Evolutionary conservation across 257 asterid species (phyloP).

Genomic region (Solanum raphanifolium): DNA sequence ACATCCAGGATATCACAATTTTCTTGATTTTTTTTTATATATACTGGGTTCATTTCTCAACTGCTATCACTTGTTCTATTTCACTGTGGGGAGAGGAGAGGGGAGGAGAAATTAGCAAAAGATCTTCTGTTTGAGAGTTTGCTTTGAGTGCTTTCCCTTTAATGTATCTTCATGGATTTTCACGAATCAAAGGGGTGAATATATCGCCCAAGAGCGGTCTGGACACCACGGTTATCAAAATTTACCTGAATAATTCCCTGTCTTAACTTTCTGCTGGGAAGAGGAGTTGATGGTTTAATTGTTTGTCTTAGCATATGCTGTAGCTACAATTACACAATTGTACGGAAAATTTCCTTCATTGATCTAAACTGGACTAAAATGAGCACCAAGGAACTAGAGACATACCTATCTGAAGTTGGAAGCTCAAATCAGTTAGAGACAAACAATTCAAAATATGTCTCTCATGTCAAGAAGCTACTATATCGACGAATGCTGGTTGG

Average conservation of each 20-base stretch:
- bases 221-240: background rate
- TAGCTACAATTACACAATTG: background rate
- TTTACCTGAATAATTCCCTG: background rate
- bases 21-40: background rate
- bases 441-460: conserved; percentile 24
- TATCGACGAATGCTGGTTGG: conserved; percentile 59
- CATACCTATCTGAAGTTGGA: background rate
- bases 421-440: conserved; percentile 21
- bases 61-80: background rate
- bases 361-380: background rate
- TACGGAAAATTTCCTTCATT: background rate
- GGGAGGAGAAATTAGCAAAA: background rate
- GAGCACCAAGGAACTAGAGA: background rate
- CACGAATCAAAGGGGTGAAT: background rate
- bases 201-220: background rate
- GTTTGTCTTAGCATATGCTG: background rate
- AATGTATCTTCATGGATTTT: background rate
- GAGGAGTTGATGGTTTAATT: background rate
- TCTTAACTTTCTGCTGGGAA: background rate
- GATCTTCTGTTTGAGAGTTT: background rate
- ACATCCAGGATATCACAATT: background rate
- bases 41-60: background rate
- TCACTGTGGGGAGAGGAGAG: background rate
- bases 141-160: background rate
- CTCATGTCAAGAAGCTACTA: conserved; percentile 54